These are phyloP conservation scores for Aspergillus japonicus DNA, from an alignment of 2,329 filamentous ascomycete species.

Conservation along the genomic window DNA sequence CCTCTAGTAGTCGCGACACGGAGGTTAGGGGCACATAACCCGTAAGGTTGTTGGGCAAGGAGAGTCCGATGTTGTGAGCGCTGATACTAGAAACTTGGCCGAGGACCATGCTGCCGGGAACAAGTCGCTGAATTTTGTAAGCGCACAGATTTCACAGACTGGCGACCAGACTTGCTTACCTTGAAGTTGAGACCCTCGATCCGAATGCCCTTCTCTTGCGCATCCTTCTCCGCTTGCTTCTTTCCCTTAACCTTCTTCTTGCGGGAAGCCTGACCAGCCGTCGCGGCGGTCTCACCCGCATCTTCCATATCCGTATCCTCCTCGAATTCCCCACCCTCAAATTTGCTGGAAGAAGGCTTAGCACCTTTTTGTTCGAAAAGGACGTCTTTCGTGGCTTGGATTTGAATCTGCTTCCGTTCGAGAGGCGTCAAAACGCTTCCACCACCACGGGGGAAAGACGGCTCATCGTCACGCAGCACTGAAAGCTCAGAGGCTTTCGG, in stretches of 20 bases:
- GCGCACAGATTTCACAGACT: conserved; percentile 21
- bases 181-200: conserved; percentile 89
- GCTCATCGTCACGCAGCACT: conserved; percentile 72
- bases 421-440: conserved; percentile 86
- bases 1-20: conserved; percentile 77
- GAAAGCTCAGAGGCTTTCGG: conserved; percentile 37
- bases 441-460: conserved; percentile 87
- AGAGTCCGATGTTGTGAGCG: conserved; percentile 72
- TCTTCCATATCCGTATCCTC: conserved; percentile 54
- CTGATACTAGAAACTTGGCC: conserved; percentile 83
- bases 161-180: conserved; percentile 49
- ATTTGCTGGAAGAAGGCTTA: conserved; percentile 47
- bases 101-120: conserved; percentile 81
- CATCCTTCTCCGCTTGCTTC: conserved; percentile 53
- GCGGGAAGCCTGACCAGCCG: conserved; percentile 38
- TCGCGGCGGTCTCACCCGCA: conserved; percentile 37
- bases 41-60: conserved; percentile 87
- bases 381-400: conserved; percentile 89
- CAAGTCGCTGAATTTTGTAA: conserved; percentile 63
- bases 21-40: conserved; percentile 90
- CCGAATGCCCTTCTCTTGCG: conserved; percentile 58
- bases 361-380: conserved; percentile 76
- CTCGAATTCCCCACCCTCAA: conserved; percentile 61
- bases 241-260: conserved; percentile 46
- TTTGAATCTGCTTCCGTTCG: conserved; percentile 93